These are phyloP conservation scores for Russula compacta DNA, from an alignment of 768 basidiomycete species.

Conservation along the genomic window DNA sequence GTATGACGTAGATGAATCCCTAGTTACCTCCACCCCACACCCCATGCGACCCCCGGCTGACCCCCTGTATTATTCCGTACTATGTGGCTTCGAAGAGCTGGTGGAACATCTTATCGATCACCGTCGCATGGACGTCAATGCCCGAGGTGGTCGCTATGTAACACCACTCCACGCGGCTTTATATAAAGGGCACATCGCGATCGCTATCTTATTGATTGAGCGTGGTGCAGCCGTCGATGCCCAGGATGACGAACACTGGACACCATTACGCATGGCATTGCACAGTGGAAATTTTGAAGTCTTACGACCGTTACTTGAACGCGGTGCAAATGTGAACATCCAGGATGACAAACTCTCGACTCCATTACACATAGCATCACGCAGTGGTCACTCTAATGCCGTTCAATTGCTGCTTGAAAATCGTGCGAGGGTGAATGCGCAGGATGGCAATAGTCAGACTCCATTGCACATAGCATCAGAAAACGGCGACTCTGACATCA, in stretches of 20 bases:
- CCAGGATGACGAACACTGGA: neutral
- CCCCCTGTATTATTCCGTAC: neutral
- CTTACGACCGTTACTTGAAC: neutral
- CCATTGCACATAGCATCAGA: neutral
- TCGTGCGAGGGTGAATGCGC: neutral
- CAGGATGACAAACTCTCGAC: neutral
- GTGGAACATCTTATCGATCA: neutral
- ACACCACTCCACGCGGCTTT: neutral
- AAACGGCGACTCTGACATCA: neutral
- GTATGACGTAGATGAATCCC: neutral
- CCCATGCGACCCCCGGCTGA: neutral
- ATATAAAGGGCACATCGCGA: neutral
- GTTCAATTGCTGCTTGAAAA: neutral
- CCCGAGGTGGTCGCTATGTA: neutral
- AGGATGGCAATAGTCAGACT: neutral
- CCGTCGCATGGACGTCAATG: neutral
- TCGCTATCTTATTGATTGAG: neutral
- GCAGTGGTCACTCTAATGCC: neutral
- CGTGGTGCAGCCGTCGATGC: neutral
- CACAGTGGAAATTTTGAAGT: neutral
- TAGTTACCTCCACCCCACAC: neutral
- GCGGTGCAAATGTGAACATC: neutral
- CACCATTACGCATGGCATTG: neutral
- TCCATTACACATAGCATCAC: neutral
- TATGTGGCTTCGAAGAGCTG: neutral